Evolutionary conservation across 2,329 filamentous ascomycete genomes (phyloP), one percentile per base, ranked within the genome.

Genomic region (Beauveria pseudobassiana): DNA sequence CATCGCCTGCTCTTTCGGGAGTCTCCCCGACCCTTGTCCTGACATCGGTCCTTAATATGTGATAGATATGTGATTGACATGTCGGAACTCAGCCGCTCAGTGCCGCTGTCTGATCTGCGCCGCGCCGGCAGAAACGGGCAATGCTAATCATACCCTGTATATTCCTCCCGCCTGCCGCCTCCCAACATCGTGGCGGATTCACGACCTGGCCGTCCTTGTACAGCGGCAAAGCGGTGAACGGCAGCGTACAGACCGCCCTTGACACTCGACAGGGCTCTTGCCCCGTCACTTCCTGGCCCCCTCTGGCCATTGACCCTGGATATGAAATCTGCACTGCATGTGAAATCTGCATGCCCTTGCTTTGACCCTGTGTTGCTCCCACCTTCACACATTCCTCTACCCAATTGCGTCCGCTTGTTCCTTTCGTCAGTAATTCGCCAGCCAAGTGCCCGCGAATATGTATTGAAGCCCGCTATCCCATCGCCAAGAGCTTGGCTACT

Each of bases 321-420:
- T 40, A 46, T 9, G 26, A 30, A 28, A 10, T n/a, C 26, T n/a
- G 20, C 54, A 38, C 30, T 34, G 30, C 30, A 34, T 34, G 56
- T 9, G 26, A 28, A 43, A 10, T n/a, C 26, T n/a, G 20, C 54
- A 38, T 38, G 54, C 26, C 12, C 16, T 7, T 49, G 45, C 55
- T 49, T 8, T 22, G 28, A 16, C 28, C 28, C 6, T 42, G 7
- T 30, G 57, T 6, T 24, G 28, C 10, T 30, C 42, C 59, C 22
- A 62, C 24, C 24, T 51, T 28, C 24, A 62, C 45, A 22, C 34
- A 30, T 24, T 62, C 52, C 46, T 62, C 34, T 6, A 51, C n/a
- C 34, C 12, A 16, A 38, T 51, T 62, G n/a, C 59, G 59, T 6
- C 59, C 52, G 45, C 46, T 20, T 22, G 59, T 62, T 14, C 38